Evolutionary conservation across 371 early-diverging fungal genomes (phyloP), one percentile per base, ranked within the genome.

Genomic region (Rhizomucor pusillus): DNA sequence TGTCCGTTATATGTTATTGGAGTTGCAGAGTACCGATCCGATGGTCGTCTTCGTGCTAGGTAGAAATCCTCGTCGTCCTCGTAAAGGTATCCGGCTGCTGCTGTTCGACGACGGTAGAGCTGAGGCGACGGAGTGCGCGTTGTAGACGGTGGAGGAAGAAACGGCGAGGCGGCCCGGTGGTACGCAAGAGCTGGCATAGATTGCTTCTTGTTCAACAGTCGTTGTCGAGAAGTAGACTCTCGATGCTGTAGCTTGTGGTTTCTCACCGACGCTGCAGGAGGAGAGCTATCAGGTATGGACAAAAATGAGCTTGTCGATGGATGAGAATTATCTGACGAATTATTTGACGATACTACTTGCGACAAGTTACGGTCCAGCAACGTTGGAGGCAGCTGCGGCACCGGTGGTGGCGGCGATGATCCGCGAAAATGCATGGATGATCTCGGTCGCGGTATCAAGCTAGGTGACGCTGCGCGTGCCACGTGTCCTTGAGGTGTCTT

Each of bases 361-460:
- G 47, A 47, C 48, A 47, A 47, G 36, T 40, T 51, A 37, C 11
- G 29, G 3, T 29, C 34, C 24, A 35, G 19, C 18, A 35, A 16
- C 34, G 16, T n/a, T 52, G 11, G 18, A 16, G 67, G 67, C 33
- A 66, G 29, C 20, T 60, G 63, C 1, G 67, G 69, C 11, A 65
- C 61, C 18, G 69, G 67, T 3, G 74, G 70, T 16, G 69, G 67
- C 4, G 74, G 70, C 25, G 52, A 39, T 14, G 44, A 44, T 16
- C 34, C 46, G 18, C 35, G 39, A 43, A n/a, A 34, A 6, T 50
- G 35, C 56, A 66, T 46, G 40, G 67, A 58, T 12, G 63, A 57
- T 44, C 62, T 56, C 16, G 71, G 64, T 13, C 67, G 57, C 47
- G 71, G 67, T 49, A 71, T 66, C 20, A 65, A 33, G 47, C 66